Percentiles rank a stretch among this genome's conserved stretches.
These are phyloP conservation scores for Suhomyces chickasaworum DNA, from an alignment of 1,139 yeast genomes.

Conservation along the genomic window DNA sequence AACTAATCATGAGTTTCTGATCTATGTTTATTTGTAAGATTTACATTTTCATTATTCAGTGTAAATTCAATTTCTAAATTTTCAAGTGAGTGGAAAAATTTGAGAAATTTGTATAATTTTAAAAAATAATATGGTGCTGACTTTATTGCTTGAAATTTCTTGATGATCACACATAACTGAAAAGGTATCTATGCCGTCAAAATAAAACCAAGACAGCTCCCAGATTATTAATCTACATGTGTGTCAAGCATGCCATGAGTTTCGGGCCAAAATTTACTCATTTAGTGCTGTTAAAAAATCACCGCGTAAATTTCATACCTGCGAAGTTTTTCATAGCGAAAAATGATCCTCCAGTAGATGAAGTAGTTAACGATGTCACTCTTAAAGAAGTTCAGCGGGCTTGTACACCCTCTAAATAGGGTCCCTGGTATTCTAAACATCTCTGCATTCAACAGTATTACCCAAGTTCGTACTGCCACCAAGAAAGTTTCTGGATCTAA, in stretches of 20 bases:
- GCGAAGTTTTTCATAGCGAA: slow-evolving; percentile 8
- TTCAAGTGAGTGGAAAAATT: too few relatives aligned
- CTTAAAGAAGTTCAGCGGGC: slow-evolving; percentile 9
- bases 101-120: too few relatives aligned
- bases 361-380: slow-evolving; percentile 8
- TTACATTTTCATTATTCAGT: too few relatives aligned
- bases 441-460: slow-evolving; percentile 16
- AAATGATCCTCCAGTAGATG: not conserved
- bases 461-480: slow-evolving; percentile 83
- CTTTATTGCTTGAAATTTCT: too few relatives aligned
- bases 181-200: too few relatives aligned
- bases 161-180: too few relatives aligned
- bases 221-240: not conserved
- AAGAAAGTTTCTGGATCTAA: slow-evolving; percentile 93
- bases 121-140: too few relatives aligned
- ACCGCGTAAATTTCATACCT: slow-evolving; percentile 11
- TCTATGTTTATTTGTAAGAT: too few relatives aligned
- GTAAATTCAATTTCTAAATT: too few relatives aligned
- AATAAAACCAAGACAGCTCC: too few relatives aligned
- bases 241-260: not conserved
- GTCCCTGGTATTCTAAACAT: slow-evolving; percentile 19
- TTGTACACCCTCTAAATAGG: slow-evolving; percentile 9
- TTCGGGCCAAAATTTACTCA: not conserved
- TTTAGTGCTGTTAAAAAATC: not conserved
- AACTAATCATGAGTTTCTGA: too few relatives aligned